Evolutionary conservation across 805 yeast species (phyloP).

Genomic region (Candida germanica): DNA sequence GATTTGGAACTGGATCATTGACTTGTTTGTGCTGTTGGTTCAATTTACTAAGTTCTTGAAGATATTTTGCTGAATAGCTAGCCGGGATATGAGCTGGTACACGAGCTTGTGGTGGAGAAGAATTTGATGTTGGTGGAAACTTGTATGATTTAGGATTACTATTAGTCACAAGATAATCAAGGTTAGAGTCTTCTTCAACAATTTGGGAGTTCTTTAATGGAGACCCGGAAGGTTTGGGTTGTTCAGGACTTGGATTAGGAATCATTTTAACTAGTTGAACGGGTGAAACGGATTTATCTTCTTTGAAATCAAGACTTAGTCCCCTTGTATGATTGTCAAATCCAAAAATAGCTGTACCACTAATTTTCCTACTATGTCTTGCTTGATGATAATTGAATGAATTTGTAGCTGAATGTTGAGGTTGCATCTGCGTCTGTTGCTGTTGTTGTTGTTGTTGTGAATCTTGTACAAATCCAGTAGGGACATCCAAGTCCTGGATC

Average conservation of each 20-base stretch:
- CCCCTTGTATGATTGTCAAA: conserved; percentile 62
- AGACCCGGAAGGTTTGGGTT: conserved; percentile 2
- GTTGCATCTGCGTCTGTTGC: neutral
- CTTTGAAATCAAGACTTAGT: conserved; percentile 51
- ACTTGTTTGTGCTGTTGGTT: neutral
- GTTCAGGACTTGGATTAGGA: neutral
- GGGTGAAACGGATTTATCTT: conserved; percentile 33
- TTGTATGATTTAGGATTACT: conserved; percentile 49
- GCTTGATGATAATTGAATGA: conserved; percentile 16
- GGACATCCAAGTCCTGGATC: conserved; percentile 63
- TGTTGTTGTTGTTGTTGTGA: conserved; percentile 13
- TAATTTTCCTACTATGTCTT: conserved; percentile 56
- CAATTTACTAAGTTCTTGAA: conserved; percentile 27
- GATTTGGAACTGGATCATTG: conserved; percentile 18
- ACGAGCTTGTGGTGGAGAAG: conserved; percentile 6
- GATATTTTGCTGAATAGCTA: conserved; percentile 41
- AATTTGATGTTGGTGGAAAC: conserved; percentile 49
- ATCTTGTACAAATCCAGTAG: conserved; percentile 38
- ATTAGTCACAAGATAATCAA: conserved; percentile 49
- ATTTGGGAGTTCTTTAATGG: conserved; percentile 4
- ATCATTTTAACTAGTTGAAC: conserved; percentile 23
- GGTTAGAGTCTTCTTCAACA: conserved; percentile 11
- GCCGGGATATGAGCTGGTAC: conserved; percentile 14
- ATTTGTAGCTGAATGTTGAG: conserved; percentile 12
- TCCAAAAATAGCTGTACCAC: conserved; percentile 84